Conservation (phyloP, 129 eudicot genomes). For the Arctium minus region DNA sequence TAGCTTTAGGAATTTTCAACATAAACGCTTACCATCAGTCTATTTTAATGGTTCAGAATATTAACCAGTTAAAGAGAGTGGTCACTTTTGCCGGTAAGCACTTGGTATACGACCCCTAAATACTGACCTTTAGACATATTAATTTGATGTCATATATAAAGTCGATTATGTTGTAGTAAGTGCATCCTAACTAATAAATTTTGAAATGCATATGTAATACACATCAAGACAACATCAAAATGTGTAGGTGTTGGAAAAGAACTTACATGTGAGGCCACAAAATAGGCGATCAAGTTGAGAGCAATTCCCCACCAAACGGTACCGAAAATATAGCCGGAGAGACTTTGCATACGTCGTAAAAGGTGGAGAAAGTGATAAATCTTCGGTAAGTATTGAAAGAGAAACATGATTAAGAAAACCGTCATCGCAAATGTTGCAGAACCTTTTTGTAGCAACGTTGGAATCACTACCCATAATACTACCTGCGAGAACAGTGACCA, state of each 20-base stretch:
- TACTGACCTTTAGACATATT: no score
- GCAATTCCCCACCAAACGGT: constrained; percentile 95
- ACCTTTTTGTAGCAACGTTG: constrained; percentile 55
- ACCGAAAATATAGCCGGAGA: constrained; percentile 75
- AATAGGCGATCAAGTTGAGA: constrained; percentile 79
- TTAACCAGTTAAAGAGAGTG: no score
- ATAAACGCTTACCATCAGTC: no score
- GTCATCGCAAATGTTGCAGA: constrained; percentile 57
- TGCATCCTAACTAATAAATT: no score
- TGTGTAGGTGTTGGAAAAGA: background rate
- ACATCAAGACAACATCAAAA: no score
- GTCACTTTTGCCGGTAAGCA: no score
- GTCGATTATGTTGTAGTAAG: no score
- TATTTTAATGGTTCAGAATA: no score
- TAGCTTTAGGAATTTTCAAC: no score
- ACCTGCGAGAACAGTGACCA: constrained; percentile 35
- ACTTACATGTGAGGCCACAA: constrained; percentile 81
- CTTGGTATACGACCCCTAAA: no score
- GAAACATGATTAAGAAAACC: constrained; percentile 52
- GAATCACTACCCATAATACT: constrained; percentile 71
- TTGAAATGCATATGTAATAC: no score
- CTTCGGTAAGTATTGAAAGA: constrained; percentile 76
- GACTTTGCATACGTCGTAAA: constrained; percentile 77
- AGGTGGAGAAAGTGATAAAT: constrained; percentile 69
- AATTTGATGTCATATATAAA: no score